Conservation (phyloP, 2,329 filamentous ascomycete genomes). For the Monilinia fructicola region DNA sequence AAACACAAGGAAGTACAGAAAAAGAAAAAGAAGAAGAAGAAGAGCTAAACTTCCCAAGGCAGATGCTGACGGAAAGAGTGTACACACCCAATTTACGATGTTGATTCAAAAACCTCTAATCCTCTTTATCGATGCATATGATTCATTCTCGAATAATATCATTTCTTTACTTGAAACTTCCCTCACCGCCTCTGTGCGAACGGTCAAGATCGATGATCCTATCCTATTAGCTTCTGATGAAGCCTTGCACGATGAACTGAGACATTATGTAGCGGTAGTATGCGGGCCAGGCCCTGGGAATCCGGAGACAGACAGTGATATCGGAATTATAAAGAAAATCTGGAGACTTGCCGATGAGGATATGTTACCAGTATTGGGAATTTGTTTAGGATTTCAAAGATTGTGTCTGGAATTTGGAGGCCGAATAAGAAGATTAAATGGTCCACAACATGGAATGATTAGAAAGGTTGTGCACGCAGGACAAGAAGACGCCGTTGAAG, state of each 20-base stretch:
- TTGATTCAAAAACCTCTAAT: conserved; percentile 48
- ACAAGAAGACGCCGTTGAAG: conserved; percentile 22
- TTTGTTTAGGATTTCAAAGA: conserved; percentile 71
- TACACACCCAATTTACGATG: conserved; percentile 31
- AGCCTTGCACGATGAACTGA: conserved; percentile 52
- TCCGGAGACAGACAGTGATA: conserved; percentile 68
- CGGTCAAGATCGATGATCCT: conserved; percentile 69
- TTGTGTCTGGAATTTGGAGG: conserved; percentile 60
- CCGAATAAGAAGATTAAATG: conserved; percentile 52
- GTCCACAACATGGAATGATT: conserved; percentile 63
- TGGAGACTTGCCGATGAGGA: conserved; percentile 64
- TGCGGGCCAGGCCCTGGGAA: conserved; percentile 89
- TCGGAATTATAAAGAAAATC: conserved; percentile 76
- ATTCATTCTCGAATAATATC: conserved; percentile 97
- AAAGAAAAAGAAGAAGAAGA: background rate
- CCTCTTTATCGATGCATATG: conserved; percentile 91
- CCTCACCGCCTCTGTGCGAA: conserved; percentile 65
- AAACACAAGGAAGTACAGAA: background rate
- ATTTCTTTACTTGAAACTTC: conserved; percentile 73
- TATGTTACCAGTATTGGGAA: conserved; percentile 74
- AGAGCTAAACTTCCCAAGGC: background rate
- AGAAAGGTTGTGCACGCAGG: conserved; percentile 53
- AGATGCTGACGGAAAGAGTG: background rate
- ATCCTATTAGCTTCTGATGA: conserved; percentile 46
- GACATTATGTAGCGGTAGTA: conserved; percentile 77